Base-by-base conservation (phyloP, 768 basidiomycete genomes). In the Termitomyces bulborhizus region DNA sequence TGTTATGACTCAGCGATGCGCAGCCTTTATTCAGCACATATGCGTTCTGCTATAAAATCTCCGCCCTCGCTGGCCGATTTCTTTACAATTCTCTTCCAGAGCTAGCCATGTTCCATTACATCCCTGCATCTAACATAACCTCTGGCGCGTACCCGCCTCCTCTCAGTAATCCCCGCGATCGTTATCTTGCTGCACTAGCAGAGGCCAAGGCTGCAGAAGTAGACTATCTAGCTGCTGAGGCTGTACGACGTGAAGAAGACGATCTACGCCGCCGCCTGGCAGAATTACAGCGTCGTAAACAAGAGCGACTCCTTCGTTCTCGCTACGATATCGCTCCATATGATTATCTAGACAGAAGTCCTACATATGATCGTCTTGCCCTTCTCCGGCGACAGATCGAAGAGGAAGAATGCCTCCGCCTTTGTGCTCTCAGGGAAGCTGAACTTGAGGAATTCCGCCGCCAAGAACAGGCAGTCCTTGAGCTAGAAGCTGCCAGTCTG, bases 171-270 rank as follows among this genome's bases (percentile, higher is more conserved):
- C 62, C 71, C 34, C 69, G 71, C 24, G 66, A 72, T 24, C 68
- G 65, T 26, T 75, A 76, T 57, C 60, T 73, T 27, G 66, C 68
- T 43, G 71, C 74, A 26, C 60, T 74, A 24, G 71, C 72, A 7
- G 65, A 69, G 51, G 69, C 68, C 18, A 66, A 67, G 55, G 67
- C 71, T 46, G 72, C 74, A 6, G 71, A 74, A 58, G 66, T 66
- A 13, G 69, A 73, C 41, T 73, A 71, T 39, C 62, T 75, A 36
- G 68, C 69, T 39, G 68, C 66, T 5, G 64, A 73, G 46, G 67
- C 69, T 34, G 56, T 61, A 6, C 67, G 62, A 41, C 66, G 60
- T 6, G 74, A 72, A 48, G 72, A 74, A 54, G 63, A 62, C 18
- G 63, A 61, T 21, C 60, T 73, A 13, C 66, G 63, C 46, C 60